Evolutionary conservation across 257 asterid species (phyloP), one percentile per base, ranked within the genome.

Genomic region (Solanum ossicruentum): DNA sequence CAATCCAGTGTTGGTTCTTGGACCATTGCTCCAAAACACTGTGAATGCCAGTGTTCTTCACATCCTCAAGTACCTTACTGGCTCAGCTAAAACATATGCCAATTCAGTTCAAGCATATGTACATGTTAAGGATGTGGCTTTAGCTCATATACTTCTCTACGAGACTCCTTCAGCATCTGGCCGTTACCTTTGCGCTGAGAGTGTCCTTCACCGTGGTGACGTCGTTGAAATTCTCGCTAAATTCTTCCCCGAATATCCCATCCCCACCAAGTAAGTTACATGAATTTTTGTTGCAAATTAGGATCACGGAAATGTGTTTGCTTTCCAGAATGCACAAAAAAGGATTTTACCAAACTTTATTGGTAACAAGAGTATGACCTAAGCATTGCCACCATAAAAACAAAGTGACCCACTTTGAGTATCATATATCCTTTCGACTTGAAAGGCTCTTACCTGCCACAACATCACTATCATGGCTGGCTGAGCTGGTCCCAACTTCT

Each of bases 141-240:
- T 88, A 89, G 98, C 99, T 18, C 97, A 97, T 86, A 70, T 97
- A n/a, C 95, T 97, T 84, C 86, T 97, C 89, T 97, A 75, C 55
- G 98, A 97, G 89, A 86, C 88, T 7, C 97, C 95, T 3, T 81
- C 96, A 0, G 98, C 98, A 0, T 89, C 97, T 1, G 99, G 99
- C 2, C 90, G 99, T 32, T 86, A 93, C 88, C 88, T 97, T 23
- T 95, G 99, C 4, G 97, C 98, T 0, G 98, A 97, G 87, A 92
- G 97, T 63, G 95, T 92, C 45, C 98, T 97, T 84, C 99, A 97
- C 87, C 97, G 99, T 3, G 99, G 92, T 0, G 98, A 97, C 0
- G 94, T 97, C 70, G 99, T 97, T 3, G 98, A 95, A 72, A 94
- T 97, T 80, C 91, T 97, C 1, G 91, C 94, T 84, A 95, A 95